Base-by-base conservation (phyloP, 768 basidiomycete genomes). In the Daedaleopsis sinensis region DNA sequence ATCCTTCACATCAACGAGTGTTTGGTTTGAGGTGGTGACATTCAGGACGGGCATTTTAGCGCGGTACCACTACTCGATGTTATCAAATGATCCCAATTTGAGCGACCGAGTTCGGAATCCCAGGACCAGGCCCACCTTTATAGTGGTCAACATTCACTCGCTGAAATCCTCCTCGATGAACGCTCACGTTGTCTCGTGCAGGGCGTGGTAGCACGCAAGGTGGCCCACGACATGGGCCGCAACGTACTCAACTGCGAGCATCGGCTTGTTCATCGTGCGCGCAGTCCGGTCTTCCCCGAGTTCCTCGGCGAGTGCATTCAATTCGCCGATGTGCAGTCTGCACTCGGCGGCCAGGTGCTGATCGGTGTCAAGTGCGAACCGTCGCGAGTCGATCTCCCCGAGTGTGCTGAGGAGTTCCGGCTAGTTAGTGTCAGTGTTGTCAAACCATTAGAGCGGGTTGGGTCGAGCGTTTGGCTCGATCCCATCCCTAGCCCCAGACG, bases 1-100 rank as follows among this genome's bases (percentile, higher is more conserved):
- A 83, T 96, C 67, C 84, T 94, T 32, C 84, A 89, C 68, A 94
- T 85, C 74, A 96, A 93, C 76, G n/a, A 82, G 73, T 5, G 83
- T 81, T 52, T 82, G 82, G 65, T 79, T 81, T 82, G 82, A 84
- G 16, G 82, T 85, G 15, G 77, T 75, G 19, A 80, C 73, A 64
- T 81, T 80, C 19, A 73, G 71, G 23, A 65, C 65, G 47, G 78
- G 79, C 78, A 84, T 83, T 64, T 79, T 78, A 58, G 82, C 81
- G 37, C 80, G 74, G 68, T 82, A 84, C 80, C 80, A 82, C 82
- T 82, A 85, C 57, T 77, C 76, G 18, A 85, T 65, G 65, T 85
- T 82, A 80, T 81, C 4, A 3, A 32, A 7, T 7, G 27, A 32
- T 32, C 18, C 5, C 21, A 18, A 19, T n/a, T n/a, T n/a, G n/a